These are phyloP conservation scores for Lecanosticta acicola DNA, from an alignment of 2,329 filamentous ascomycete species.

Conservation along the genomic window DNA sequence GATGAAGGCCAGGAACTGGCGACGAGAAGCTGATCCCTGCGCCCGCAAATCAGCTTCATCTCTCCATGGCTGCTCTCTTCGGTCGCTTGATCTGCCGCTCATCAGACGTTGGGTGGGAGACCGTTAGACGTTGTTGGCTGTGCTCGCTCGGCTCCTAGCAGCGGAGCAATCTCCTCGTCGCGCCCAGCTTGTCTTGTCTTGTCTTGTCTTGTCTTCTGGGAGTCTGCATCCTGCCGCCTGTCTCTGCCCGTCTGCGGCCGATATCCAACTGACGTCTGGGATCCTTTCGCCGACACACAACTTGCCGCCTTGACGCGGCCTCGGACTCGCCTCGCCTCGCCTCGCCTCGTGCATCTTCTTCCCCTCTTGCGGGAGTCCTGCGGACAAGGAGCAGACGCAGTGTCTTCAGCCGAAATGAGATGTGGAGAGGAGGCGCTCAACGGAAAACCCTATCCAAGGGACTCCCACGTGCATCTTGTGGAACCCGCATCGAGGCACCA, in stretches of 20 bases:
- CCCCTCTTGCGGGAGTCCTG: not conserved
- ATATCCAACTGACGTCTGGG: no score
- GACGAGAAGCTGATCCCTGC: not conserved
- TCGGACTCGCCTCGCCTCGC: no score
- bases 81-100: not conserved
- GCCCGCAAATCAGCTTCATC: not conserved
- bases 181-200: no score
- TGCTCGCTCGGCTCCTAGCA: not conserved
- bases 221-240: not conserved
- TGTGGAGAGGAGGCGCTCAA: not conserved
- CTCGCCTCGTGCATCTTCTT: not conserved
- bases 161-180: not conserved
- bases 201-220: not conserved
- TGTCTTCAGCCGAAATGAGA: not conserved
- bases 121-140: no score
- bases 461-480: not conserved
- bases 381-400: not conserved
- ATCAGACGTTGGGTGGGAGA: not conserved
- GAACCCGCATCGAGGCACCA: not conserved
- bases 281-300: no score
- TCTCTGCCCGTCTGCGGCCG: no score
- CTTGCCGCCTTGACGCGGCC: no score
- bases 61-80: not conserved
- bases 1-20: no score
- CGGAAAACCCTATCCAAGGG: not conserved